Percentiles rank a stretch among this genome's conserved stretches.
Conservation (phyloP, 1,139 yeast species). For the Kodamaea sp. region DNA sequence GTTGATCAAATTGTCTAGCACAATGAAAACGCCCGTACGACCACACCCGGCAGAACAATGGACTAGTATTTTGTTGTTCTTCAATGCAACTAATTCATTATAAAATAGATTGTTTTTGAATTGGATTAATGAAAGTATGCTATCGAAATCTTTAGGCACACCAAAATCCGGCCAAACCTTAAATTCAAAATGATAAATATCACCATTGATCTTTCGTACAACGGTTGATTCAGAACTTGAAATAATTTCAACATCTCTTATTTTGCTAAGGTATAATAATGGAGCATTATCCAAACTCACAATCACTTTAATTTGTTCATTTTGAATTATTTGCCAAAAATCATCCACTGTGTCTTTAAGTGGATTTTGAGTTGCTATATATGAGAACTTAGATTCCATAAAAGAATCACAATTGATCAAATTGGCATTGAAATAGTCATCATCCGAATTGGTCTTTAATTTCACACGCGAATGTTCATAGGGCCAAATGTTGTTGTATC, state of each 20-base stretch:
- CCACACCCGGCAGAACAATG: conserved; percentile 19
- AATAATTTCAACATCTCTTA: conserved; percentile 7
- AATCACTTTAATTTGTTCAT: conserved; percentile 58
- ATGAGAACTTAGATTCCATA: conserved; percentile 19
- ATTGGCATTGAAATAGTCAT: conserved; percentile 46
- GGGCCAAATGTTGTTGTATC: conserved; percentile 46
- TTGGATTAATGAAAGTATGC: conserved; percentile 50
- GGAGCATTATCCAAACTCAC: conserved; percentile 59
- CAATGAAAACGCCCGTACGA: conserved; percentile 18
- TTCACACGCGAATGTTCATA: conserved; percentile 46
- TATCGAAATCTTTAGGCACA: conserved; percentile 51
- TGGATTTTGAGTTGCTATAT: conserved; percentile 47
- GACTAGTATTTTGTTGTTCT: conserved; percentile 26
- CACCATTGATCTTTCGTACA: conserved; percentile 21
- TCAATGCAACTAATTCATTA: conserved; percentile 13
- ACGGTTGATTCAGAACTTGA: conserved; percentile 10
- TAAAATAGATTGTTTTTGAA: conserved; percentile 42
- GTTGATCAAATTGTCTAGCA: conserved; percentile 16
- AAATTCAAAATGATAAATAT: conserved; percentile 65
- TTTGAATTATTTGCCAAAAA: conserved; percentile 46
- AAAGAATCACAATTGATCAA: conserved; percentile 25
- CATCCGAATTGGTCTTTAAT: conserved; percentile 21
- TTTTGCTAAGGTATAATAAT: conserved; percentile 11
- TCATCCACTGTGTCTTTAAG: conserved; percentile 37
- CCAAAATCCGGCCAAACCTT: conserved; percentile 83